Percentiles rank a stretch among this genome's conserved stretches.
Evolutionary conservation across 495 filamentous ascomycete genomes (phyloP).

Genomic region (Tuber calosporum): DNA sequence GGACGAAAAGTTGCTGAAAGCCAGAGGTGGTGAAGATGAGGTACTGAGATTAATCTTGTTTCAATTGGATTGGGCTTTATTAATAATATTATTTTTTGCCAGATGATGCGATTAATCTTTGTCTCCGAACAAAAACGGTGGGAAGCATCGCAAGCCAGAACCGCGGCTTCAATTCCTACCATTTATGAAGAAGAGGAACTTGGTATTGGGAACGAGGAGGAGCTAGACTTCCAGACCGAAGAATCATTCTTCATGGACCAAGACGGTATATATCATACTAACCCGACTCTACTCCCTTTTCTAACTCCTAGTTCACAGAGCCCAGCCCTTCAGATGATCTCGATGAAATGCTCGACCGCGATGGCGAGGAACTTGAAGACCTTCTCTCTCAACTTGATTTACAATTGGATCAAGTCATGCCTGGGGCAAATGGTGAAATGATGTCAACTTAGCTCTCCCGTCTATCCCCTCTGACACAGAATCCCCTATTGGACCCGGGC

Average conservation of each 20-base stretch:
- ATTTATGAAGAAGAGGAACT: conserved; percentile 43
- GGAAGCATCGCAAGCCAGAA: conserved; percentile 44
- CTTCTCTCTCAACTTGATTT: conserved; percentile 37
- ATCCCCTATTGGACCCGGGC: not conserved
- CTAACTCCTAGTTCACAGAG: conserved; percentile 21
- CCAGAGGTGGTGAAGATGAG: conserved; percentile 70
- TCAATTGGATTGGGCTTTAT: not conserved
- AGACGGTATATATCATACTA: not conserved
- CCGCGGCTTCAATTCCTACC: conserved; percentile 35
- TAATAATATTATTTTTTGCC: not conserved
- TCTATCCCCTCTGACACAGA: not conserved
- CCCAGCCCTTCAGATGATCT: conserved; percentile 26
- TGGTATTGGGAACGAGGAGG: conserved; percentile 36
- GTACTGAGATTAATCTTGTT: conserved; percentile 44
- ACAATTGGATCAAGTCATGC: conserved; percentile 26
- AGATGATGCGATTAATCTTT: conserved; percentile 50
- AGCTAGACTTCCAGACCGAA: conserved; percentile 21
- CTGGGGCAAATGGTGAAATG: conserved; percentile 1
- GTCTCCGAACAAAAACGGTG: conserved; percentile 46
- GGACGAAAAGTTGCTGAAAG: conserved; percentile 59
- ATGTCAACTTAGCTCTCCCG: not conserved
- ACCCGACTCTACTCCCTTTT: not conserved
- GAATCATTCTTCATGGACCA: conserved; percentile 17
- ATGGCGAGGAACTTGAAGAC: conserved; percentile 37
- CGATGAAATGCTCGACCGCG: conserved; percentile 37